phyloP scores from a whole-genome alignment of 176 grass and related monocot genomes.

The Pharus latifolius region DNA sequence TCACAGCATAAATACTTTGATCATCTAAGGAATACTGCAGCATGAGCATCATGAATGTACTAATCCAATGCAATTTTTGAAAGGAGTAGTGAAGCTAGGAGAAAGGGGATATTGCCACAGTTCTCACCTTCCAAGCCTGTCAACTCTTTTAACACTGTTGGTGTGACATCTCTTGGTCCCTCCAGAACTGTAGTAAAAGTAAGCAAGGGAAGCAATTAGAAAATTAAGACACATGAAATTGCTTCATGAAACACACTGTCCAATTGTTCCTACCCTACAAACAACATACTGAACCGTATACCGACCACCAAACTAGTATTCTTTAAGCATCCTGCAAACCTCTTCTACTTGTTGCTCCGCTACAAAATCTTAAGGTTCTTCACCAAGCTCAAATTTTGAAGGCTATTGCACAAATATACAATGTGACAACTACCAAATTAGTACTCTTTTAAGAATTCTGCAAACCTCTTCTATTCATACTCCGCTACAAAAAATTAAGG shows the following conservation, averaged over 20 bases:
- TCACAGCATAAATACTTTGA: neutral
- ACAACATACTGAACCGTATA: too few relatives aligned
- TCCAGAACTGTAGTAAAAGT: conserved; percentile 61
- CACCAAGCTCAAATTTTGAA: neutral
- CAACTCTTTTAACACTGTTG: conserved; percentile 65
- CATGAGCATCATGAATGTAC: neutral
- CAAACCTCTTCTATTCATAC: too few relatives aligned
- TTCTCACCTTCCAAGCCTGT: conserved; percentile 81
- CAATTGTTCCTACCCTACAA: neutral
- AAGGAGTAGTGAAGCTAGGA: neutral
- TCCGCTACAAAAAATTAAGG: too few relatives aligned
- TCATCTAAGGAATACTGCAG: neutral
- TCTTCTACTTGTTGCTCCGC: too few relatives aligned
- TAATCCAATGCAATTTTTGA: neutral
- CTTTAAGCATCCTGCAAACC: too few relatives aligned
- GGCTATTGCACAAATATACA: neutral
- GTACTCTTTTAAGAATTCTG: too few relatives aligned
- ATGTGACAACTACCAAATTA: too few relatives aligned
- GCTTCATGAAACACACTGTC: neutral
- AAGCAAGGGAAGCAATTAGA: neutral
- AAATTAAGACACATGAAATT: neutral
- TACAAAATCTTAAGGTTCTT: too few relatives aligned
- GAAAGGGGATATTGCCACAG: neutral
- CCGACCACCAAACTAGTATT: too few relatives aligned
- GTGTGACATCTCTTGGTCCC: conserved; percentile 83